Evolutionary conservation across 139 green algal species (phyloP).

Genomic region (Closterium sp.): DNA sequence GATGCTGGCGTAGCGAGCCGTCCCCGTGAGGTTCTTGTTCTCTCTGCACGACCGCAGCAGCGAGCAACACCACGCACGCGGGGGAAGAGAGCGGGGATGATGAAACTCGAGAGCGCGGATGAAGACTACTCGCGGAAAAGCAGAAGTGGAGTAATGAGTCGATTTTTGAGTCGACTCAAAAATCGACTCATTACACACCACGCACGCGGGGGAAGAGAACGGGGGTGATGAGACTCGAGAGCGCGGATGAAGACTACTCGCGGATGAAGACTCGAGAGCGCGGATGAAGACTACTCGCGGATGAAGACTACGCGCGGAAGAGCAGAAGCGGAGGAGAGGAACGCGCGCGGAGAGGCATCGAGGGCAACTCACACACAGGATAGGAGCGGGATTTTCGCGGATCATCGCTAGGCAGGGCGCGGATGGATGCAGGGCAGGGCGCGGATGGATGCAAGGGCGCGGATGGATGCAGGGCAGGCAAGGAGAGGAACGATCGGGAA

Average conservation of each 20-base stretch:
- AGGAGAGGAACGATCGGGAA: not conserved
- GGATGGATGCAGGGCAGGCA: not conserved
- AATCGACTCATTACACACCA: too few relatives aligned
- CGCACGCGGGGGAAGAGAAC: too few relatives aligned
- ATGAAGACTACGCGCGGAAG: not conserved
- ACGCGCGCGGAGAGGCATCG: not conserved
- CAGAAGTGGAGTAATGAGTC: not conserved
- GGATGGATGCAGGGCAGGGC: not conserved
- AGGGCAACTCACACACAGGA: not conserved
- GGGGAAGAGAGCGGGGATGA: too few relatives aligned
- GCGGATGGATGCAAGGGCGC: not conserved
- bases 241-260: too few relatives aligned
- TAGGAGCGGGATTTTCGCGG: not conserved
- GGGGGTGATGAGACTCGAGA: too few relatives aligned
- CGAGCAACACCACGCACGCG: not conserved
- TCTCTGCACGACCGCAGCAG: slow-evolving; percentile 60
- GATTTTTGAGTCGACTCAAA: too few relatives aligned
- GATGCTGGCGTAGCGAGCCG: slow-evolving; percentile 96
- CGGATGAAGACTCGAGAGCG: not conserved
- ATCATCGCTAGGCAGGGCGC: too few relatives aligned
- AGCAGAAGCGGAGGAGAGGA: not conserved
- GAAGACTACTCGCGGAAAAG: not conserved
- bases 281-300: too few relatives aligned
- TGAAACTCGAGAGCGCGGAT: not conserved
- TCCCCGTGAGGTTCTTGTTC: slow-evolving; percentile 99